These are phyloP conservation scores for Verruconis gallopava DNA, from an alignment of 2,329 filamentous ascomycete species.

Conservation along the genomic window DNA sequence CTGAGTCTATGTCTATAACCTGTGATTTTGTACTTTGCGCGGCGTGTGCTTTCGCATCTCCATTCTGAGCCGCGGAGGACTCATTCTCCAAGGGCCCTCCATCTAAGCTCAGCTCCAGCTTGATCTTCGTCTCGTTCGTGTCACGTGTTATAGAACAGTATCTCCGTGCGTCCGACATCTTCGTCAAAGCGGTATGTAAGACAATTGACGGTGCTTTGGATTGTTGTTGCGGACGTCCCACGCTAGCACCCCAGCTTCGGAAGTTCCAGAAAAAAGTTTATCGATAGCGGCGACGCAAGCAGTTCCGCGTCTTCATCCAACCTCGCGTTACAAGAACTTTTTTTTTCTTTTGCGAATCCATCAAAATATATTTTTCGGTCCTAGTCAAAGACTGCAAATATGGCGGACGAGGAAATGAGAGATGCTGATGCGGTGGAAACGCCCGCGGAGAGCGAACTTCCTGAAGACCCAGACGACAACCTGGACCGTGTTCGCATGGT, in stretches of 20 bases:
- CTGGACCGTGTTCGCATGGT: not conserved
- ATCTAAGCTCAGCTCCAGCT: slow-evolving; percentile 84
- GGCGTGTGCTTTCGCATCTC: slow-evolving; percentile 46
- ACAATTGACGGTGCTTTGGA: too few species aligned
- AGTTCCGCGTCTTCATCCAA: too few species aligned
- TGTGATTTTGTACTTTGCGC: slow-evolving; percentile 75
- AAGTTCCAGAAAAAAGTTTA: not conserved
- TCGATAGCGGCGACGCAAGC: not conserved
- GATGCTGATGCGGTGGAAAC: not conserved
- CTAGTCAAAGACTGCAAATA: too few species aligned
- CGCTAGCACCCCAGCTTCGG: too few species aligned
- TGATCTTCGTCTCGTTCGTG: slow-evolving; percentile 97
- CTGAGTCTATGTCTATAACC: slow-evolving; percentile 76
- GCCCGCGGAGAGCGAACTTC: slow-evolving; percentile 45
- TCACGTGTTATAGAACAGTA: slow-evolving; percentile 71
- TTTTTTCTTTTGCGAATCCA: too few species aligned
- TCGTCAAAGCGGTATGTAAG: too few species aligned
- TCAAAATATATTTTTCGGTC: too few species aligned
- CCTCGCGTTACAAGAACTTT: too few species aligned
- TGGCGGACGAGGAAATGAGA: not conserved
- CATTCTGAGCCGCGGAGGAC: slow-evolving; percentile 14
- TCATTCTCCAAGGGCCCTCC: slow-evolving; percentile 54
- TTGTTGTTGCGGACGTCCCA: too few species aligned
- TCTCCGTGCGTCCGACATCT: slow-evolving; percentile 32
- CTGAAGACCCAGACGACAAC: slow-evolving; percentile 53